Evolutionary conservation across 2,329 filamentous ascomycete genomes (phyloP), one percentile per base, ranked within the genome.

Genomic region (Phaeosphaeria sp.): DNA sequence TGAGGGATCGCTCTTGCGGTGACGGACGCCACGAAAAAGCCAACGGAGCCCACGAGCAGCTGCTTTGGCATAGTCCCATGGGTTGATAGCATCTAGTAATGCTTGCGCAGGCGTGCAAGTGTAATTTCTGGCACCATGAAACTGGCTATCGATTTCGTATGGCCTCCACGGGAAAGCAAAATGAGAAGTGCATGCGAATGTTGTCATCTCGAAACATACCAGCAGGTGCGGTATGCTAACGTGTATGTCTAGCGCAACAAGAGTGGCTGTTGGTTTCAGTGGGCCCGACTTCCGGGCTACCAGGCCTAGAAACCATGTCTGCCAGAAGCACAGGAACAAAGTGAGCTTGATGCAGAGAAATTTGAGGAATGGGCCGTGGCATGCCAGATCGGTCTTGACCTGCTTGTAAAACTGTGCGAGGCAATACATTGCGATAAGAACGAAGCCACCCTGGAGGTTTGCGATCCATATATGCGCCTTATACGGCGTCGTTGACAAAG

Each of bases 291-390:
- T 86, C 75, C 83, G 78, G 18, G 85, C 85, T 20, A 90, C 78
- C 57, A 89, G 81, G 20, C 83, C 87, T 63, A 91, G 87, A 51
- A 87, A 65, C 67, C 84, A 65, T 33, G 62, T 72, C 72, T 97
- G 92, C 92, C 92, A 96, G 77, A 96, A 96, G 36, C 89, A 93
- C 65, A 97, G 84, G 81, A 96, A 96, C 70, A 96, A 92, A 71
- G 96, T 92, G 25, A 96, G 84, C 78, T 96, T 96, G 79, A 97
- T 95, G 69, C 91, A 90, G 20, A 92, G 73, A 24, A 96, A 88
- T 77, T 96, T 96, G 63, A 94, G 77, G 64, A 94, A 90, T 0
- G 92, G 90, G 18, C 80, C 83, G 72, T 96, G 86, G 53, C 89
- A 84, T 7, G 84, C 82, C 24, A 96, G 83, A 57, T 91, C 86